phyloP scores from a whole-genome alignment of 345 rosid species.

The Salix udensis region DNA sequence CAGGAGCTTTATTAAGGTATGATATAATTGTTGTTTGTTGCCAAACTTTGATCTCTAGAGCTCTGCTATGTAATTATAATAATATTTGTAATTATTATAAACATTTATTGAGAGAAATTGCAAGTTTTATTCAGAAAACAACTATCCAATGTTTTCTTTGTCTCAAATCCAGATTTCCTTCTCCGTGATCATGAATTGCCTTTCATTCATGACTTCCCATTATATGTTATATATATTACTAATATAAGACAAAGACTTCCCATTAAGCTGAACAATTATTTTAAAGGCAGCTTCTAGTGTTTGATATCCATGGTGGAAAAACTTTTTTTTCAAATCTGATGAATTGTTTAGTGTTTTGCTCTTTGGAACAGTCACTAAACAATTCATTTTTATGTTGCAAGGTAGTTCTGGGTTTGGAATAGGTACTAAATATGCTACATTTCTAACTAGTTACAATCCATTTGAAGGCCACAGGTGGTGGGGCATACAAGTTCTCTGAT shows the following conservation, averaged over 20 bases:
- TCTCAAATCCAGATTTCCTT: not conserved
- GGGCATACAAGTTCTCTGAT: slow-evolving; percentile 90
- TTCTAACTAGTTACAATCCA: slow-evolving; percentile 16
- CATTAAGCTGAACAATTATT: not conserved
- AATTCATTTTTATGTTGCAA: not conserved
- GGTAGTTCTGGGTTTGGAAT: not conserved
- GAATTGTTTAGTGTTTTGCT: slow-evolving; percentile 2
- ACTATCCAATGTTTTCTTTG: not conserved
- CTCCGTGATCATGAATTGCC: not conserved
- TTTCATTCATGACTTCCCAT: not conserved
- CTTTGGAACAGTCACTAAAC: not conserved
- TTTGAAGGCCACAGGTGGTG: slow-evolving; percentile 99
- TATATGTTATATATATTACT: too few species aligned
- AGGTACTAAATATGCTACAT: not conserved
- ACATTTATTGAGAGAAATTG: not conserved
- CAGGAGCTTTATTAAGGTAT: slow-evolving; percentile 65
- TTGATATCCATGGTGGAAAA: not conserved
- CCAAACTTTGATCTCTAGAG: slow-evolving; percentile 5
- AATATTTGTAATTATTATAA: not conserved
- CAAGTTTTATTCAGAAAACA: too few species aligned
- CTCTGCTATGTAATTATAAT: not conserved
- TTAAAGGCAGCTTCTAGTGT: not conserved
- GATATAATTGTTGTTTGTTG: slow-evolving; percentile 40
- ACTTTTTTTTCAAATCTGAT: not conserved
- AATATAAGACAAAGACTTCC: too few species aligned